A percentile compares a stretch with the other conserved stretches of the same genome.
These are phyloP conservation scores for Podosphaera fusca DNA, from an alignment of 2,329 filamentous ascomycete genomes.

Conservation along the genomic window DNA sequence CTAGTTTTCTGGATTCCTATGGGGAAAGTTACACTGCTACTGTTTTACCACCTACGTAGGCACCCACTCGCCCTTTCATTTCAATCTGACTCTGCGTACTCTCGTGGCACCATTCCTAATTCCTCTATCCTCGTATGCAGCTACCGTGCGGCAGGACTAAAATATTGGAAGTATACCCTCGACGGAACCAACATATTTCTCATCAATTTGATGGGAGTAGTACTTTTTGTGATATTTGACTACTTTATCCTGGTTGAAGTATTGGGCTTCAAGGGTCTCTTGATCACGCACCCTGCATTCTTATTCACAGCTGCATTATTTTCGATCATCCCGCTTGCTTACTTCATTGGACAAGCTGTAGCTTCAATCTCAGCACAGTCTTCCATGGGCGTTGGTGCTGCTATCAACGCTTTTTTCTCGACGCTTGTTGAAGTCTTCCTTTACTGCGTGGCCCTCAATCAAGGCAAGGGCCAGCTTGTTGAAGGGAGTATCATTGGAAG, in stretches of 20 bases:
- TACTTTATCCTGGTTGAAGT: conserved; percentile 55
- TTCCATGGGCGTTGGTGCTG: conserved; percentile 91
- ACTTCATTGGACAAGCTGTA: conserved; percentile 96
- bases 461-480: conserved; percentile 81
- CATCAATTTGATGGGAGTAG: conserved; percentile 84
- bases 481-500: conserved; percentile 95
- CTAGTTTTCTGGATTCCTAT: conserved; percentile 96
- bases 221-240: conserved; percentile 87
- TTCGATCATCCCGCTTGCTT: conserved; percentile 88
- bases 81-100: conserved; percentile 59
- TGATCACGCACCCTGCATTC: conserved; percentile 62
- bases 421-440: conserved; percentile 94
- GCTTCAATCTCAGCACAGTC: conserved; percentile 97
- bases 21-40: conserved; percentile 77
- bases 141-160: conserved; percentile 77
- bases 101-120: conserved; percentile 46
- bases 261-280: conserved; percentile 41
- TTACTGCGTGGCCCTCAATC: conserved; percentile 78
- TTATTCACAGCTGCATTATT: conserved; percentile 65
- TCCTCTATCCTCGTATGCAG: conserved; percentile 86
- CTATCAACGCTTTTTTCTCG: conserved; percentile 95
- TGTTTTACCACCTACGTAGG: conserved; percentile 76
- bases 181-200: conserved; percentile 98
- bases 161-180: conserved; percentile 98
- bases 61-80: conserved; percentile 87